Evolutionary conservation across 2,329 filamentous ascomycete genomes (phyloP).

Genomic region (Botrytis fragariae): DNA sequence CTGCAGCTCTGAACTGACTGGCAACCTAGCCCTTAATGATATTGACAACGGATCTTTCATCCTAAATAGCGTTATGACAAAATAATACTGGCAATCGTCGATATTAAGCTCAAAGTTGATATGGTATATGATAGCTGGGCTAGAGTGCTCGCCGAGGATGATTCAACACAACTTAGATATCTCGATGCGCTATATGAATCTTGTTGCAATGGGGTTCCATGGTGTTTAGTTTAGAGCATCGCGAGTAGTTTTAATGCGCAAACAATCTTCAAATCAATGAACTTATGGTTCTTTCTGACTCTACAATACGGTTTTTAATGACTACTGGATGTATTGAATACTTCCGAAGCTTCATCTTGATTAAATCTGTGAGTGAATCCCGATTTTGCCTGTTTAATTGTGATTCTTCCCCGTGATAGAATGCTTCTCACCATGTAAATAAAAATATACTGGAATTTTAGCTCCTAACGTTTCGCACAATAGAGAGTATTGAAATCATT

Average conservation of each 20-base stretch:
- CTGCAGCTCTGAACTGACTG: not conserved
- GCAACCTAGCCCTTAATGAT: not conserved
- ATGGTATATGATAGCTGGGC: not conserved
- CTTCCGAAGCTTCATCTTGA: not conserved
- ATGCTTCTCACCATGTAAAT: not conserved
- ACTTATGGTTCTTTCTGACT: not conserved
- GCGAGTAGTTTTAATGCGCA: not conserved
- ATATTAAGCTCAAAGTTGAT: not conserved
- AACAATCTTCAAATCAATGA: not conserved
- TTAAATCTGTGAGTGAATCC: no score
- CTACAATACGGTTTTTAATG: not conserved
- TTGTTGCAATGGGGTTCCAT: not conserved
- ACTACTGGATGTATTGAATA: not conserved
- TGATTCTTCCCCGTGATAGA: not conserved
- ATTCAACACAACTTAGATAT: no score
- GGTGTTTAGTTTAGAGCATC: not conserved
- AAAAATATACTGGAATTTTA: not conserved
- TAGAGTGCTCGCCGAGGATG: not conserved
- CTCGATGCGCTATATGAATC: not conserved
- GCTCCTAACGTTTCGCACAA: not conserved
- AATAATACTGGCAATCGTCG: not conserved
- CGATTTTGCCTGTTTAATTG: not conserved
- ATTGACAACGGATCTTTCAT: not conserved
- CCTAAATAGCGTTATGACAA: not conserved
- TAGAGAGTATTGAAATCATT: not conserved